Percentiles rank a stretch among this genome's conserved stretches.
phyloP scores from a whole-genome alignment of 1,284 basidiomycete genomes.

The Xanthoconium separans region DNA sequence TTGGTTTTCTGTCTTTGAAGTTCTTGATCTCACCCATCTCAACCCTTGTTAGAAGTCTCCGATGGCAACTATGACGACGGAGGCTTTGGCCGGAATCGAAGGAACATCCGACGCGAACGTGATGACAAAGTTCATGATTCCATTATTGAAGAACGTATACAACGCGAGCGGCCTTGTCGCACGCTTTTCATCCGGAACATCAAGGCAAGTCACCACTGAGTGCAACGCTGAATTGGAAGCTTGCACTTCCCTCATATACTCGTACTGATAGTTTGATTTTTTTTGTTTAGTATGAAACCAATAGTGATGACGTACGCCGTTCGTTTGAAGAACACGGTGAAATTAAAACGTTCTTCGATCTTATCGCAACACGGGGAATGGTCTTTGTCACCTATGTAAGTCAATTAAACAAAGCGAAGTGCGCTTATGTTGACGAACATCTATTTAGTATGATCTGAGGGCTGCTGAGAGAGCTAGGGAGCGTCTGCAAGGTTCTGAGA shows the following conservation, averaged over 20 bases:
- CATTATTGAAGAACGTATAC: slow-evolving; percentile 86
- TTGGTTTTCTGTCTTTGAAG: slow-evolving; percentile 39
- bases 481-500: slow-evolving; percentile 80
- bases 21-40: slow-evolving; percentile 53
- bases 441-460: slow-evolving; percentile 79
- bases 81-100: slow-evolving; percentile 49
- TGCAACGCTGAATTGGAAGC: slow-evolving; percentile 13
- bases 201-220: slow-evolving; percentile 65
- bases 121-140: slow-evolving; percentile 84
- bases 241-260: slow-evolving; percentile 5
- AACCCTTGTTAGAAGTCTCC: slow-evolving; percentile 56
- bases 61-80: slow-evolving; percentile 55
- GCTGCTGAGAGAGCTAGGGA: slow-evolving; percentile 90
- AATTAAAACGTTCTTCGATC: slow-evolving; percentile 95
- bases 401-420: slow-evolving; percentile 17
- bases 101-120: slow-evolving; percentile 58
- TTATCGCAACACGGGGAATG: slow-evolving; percentile 92
- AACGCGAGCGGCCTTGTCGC: slow-evolving; percentile 90
- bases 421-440: slow-evolving; percentile 7
- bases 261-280: slow-evolving; percentile 15
- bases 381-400: slow-evolving; percentile 97
- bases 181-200: slow-evolving; percentile 97
- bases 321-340: slow-evolving; percentile 92
- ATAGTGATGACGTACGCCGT: slow-evolving; percentile 77
- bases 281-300: slow-evolving; percentile 80